Base-by-base conservation (phyloP, 2,329 filamentous ascomycete genomes). In the Colletotrichum magnum region DNA sequence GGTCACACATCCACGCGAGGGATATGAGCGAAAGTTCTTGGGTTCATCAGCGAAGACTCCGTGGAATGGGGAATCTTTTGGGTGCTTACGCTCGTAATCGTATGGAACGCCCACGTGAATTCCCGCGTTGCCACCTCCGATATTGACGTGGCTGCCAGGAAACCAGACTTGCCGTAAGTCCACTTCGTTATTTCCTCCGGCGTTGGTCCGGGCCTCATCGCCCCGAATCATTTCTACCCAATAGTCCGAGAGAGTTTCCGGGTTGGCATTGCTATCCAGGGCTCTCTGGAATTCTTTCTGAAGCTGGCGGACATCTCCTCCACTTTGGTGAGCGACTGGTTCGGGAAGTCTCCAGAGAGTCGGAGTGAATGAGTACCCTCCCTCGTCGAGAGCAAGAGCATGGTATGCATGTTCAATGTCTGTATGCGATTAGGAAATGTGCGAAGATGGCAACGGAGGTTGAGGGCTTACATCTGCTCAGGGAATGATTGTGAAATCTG, bases 1-100 rank as follows among this genome's bases (percentile, higher is more conserved):
- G 53, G 9, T 58, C 71, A 24, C 61, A 72, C 69, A 72, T 72
- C 71, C 69, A 72, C 2, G 71, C 39, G 26, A 71, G 71, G 2
- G 69, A 69, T n/a, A 71, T 69, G 26, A 69, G 58, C 4, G 69
- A 60, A 32, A 72, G 51, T 51, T 72, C 69, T 71, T 4, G 6
- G 24, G 32, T 15, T 12, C 26, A 52, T 48, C 10, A 52, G 47
- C 10, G 4, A 12, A 5, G 9, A 12, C 9, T 2, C 32, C 9
- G 32, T 4, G 7, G 2, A 36, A 10, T 18, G 18, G 18, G 18
- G 10, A 2, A 2, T 36, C 10, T 10, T 18, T 18, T 18, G 18
- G 9, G 47, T 18, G 36, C 60, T 64, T 26, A 68, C 54, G 66
- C 36, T 68, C 61, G 2, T 54, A 65, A 54, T 68, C 66, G 1